Conservation (phyloP, 108 stramenopile species). For the Fragilaria radians region DNA sequence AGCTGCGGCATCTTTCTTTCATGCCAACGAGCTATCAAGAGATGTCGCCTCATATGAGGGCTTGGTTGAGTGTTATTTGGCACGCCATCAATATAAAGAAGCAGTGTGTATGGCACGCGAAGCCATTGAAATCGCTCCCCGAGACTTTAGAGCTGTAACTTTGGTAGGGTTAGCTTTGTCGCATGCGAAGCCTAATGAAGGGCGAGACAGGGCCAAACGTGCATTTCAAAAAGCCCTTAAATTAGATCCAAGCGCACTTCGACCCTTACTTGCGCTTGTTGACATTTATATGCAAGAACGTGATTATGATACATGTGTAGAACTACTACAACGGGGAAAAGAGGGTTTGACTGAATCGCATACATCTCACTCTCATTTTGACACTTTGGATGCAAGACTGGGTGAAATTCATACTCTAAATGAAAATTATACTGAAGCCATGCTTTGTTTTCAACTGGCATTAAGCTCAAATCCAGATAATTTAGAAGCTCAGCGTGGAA, state of each 20-base stretch:
- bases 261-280: conserved; percentile 68
- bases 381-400: conserved; percentile 56
- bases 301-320: conserved; percentile 53
- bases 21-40: conserved; percentile 60
- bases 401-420: conserved; percentile 62
- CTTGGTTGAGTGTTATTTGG: conserved; percentile 72
- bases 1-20: conserved; percentile 69
- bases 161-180: conserved; percentile 75
- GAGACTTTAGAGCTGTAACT: conserved; percentile 74
- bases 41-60: conserved; percentile 75
- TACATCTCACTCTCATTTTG: conserved; percentile 20
- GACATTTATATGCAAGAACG: conserved; percentile 52
- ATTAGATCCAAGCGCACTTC: conserved; percentile 52
- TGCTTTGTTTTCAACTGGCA: conserved; percentile 65
- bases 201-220: conserved; percentile 66
- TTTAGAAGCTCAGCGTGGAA: conserved; percentile 39
- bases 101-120: conserved; percentile 78
- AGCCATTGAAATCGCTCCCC: conserved; percentile 58
- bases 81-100: conserved; percentile 64
- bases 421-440: conserved; percentile 62
- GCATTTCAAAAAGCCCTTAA: conserved; percentile 67
- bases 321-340: conserved; percentile 52
- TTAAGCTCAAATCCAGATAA: conserved; percentile 67
- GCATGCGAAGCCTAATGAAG: conserved; percentile 40
- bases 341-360: conserved; percentile 31